Evolutionary conservation across 768 basidiomycete species (phyloP).

Genomic region (Boletus eberwhitei): DNA sequence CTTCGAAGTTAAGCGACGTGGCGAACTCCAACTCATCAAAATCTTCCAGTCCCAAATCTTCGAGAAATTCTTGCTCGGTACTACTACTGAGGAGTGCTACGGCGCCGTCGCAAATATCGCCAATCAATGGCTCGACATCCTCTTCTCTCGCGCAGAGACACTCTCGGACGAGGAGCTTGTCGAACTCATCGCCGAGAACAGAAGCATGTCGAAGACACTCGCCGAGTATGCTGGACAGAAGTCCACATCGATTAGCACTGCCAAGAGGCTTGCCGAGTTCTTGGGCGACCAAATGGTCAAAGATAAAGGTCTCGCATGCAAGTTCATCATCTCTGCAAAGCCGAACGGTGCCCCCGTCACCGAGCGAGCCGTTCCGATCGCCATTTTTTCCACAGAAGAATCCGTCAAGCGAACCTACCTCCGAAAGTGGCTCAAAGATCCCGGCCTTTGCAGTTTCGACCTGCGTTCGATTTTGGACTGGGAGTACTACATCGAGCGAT

Average conservation of each 20-base stretch:
- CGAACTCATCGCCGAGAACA: constrained; percentile 96
- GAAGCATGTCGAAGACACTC: constrained; percentile 95
- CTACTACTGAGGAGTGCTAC: constrained; percentile 94
- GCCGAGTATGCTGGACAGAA: constrained; percentile 97
- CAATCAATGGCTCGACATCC: constrained; percentile 95
- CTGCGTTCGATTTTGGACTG: constrained; percentile 94
- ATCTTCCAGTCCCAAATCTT: constrained; percentile 99
- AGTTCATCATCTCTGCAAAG: constrained; percentile 96
- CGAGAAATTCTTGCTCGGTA: constrained; percentile 92
- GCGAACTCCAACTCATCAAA: constrained; percentile 97
- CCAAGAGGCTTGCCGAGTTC: constrained; percentile 92
- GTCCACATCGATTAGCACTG: constrained; percentile 97
- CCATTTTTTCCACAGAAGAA: constrained; percentile 96
- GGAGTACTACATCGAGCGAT: constrained; percentile 96
- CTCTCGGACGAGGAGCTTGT: constrained; percentile 90
- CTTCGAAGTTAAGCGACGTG: constrained; percentile 97
- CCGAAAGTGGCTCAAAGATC: constrained; percentile 96
- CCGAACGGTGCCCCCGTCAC: constrained; percentile 94
- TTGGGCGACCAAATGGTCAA: constrained; percentile 98
- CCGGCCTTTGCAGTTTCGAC: constrained; percentile 81
- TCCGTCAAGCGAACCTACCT: constrained; percentile 85
- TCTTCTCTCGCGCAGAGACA: constrained; percentile 82
- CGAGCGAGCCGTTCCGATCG: constrained; percentile 93
- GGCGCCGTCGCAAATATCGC: constrained; percentile 90
- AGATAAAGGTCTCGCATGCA: constrained; percentile 98